These are phyloP conservation scores for Lepidium campestre DNA, from an alignment of 441 rosid genomes.

Conservation along the genomic window DNA sequence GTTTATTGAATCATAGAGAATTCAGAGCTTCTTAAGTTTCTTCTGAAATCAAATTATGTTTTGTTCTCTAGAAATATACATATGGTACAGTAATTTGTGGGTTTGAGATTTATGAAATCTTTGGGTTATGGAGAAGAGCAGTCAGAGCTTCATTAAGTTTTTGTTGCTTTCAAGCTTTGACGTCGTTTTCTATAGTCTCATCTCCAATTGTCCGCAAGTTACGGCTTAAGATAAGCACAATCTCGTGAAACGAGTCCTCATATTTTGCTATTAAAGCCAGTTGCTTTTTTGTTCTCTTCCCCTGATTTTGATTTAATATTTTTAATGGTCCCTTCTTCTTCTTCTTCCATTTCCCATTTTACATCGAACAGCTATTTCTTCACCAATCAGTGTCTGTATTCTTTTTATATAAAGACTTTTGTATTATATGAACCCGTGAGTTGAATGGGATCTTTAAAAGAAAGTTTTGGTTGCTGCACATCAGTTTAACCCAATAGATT, in stretches of 20 bases:
- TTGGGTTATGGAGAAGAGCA: background rate
- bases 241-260: constrained; percentile 17
- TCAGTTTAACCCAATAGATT: background rate
- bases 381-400: background rate
- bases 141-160: constrained; percentile 8
- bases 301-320: constrained; percentile 7
- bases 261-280: constrained; percentile 6
- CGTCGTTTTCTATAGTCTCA: constrained; percentile 25
- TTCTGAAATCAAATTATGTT: background rate
- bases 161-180: constrained; percentile 13
- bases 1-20: background rate
- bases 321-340: constrained; percentile 26
- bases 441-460: background rate
- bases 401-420: background rate
- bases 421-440: constrained; percentile 16
- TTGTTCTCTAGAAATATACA: background rate
- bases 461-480: background rate
- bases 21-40: background rate
- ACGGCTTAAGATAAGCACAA: constrained; percentile 23
- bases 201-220: constrained; percentile 18
- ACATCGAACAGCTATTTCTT: constrained; percentile 9
- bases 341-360: constrained; percentile 14
- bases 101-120: background rate
- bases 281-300: constrained; percentile 22
- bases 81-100: background rate